phyloP scores from a whole-genome alignment of 495 filamentous ascomycete genomes.

The Xylaria curta region DNA sequence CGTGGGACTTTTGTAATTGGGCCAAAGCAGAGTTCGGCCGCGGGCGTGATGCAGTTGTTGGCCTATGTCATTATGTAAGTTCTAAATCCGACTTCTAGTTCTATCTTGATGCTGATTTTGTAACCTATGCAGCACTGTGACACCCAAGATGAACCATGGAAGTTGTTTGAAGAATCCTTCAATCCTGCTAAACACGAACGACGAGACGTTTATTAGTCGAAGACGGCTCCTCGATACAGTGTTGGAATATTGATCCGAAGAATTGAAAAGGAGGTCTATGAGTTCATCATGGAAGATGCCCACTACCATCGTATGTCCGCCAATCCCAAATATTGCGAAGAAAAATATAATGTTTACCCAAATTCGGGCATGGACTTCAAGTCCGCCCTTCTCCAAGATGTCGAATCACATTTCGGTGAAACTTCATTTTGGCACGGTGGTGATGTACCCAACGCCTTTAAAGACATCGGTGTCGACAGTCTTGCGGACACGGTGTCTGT shows the following conservation, averaged over 20 bases:
- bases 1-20: slow-evolving; percentile 12
- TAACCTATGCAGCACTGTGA: neutral
- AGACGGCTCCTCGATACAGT: slow-evolving; percentile 13
- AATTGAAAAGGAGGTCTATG: neutral
- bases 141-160: neutral
- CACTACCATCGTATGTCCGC: neutral
- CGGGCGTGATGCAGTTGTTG: neutral
- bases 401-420: neutral
- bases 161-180: slow-evolving; percentile 4
- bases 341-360: neutral
- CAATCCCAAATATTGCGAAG: neutral
- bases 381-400: slow-evolving; percentile 8
- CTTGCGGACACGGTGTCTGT: neutral
- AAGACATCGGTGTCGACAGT: neutral
- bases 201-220: slow-evolving; percentile 19
- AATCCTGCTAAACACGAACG: neutral
- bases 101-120: neutral
- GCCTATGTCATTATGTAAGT: slow-evolving; percentile 13
- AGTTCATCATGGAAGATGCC: slow-evolving; percentile 16
- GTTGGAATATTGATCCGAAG: slow-evolving; percentile 9
- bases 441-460: slow-evolving; percentile 4
- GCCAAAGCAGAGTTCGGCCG: neutral
- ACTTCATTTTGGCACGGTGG: slow-evolving; percentile 8
- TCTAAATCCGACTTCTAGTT: too few species aligned
- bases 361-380: slow-evolving; percentile 15